These are phyloP conservation scores for Aspergillus incahuasiensis DNA, from an alignment of 495 filamentous ascomycete genomes.

Conservation along the genomic window DNA sequence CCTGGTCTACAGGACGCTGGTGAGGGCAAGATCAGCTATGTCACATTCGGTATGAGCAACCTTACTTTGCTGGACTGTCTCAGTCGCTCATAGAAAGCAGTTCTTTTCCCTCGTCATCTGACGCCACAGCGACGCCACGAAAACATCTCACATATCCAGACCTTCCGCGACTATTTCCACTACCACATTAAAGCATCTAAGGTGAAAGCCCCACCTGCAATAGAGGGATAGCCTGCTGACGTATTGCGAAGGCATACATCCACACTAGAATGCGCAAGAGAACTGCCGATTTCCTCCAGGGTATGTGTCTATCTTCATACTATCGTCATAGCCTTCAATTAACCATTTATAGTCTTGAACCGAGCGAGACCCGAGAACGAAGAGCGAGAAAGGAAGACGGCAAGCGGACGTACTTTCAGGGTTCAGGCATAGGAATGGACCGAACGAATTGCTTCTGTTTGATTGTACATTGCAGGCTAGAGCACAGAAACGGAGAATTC, in stretches of 20 bases:
- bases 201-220: conserved; percentile 32
- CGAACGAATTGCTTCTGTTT: conserved; percentile 14
- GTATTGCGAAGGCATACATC: conserved; percentile 70
- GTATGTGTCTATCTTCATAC: conserved; percentile 37
- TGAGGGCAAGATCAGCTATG: conserved; percentile 86
- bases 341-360: conserved; percentile 63
- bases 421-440: conserved; percentile 49
- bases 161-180: conserved; percentile 99
- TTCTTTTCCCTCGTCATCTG: conserved; percentile 92
- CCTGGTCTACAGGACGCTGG: conserved; percentile 68
- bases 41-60: conserved; percentile 77
- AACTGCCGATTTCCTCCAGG: conserved; percentile 97
- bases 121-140: conserved; percentile 85
- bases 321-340: conserved; percentile 16
- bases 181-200: conserved; percentile 99
- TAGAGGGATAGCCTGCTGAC: conserved; percentile 13
- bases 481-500: conserved; percentile 9
- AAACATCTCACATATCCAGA: conserved; percentile 98
- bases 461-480: conserved; percentile 8
- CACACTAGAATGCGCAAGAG: conserved; percentile 95
- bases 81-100: conserved; percentile 40
- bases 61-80: neutral
- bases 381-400: conserved; percentile 97
- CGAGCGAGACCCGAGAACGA: conserved; percentile 90
- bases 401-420: conserved; percentile 90